phyloP scores from a whole-genome alignment of 75 land plant species.

The Pinus taeda region DNA sequence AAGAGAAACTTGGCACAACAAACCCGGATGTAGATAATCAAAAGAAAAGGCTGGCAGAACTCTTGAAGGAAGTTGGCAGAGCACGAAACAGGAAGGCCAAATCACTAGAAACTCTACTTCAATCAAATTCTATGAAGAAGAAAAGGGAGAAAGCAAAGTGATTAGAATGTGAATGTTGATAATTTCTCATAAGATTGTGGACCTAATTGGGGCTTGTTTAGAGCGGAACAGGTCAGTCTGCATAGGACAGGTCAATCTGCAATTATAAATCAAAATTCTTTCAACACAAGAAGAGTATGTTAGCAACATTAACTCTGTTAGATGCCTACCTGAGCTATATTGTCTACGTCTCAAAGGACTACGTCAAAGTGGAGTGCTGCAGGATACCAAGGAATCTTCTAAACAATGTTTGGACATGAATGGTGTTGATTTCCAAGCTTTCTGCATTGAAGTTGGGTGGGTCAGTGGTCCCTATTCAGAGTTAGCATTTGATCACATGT shows the following conservation, averaged over 20 bases:
- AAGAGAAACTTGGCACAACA: constrained; percentile 79
- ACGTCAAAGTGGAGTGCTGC: background rate
- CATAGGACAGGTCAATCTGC: constrained; percentile 1
- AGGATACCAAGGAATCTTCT: background rate
- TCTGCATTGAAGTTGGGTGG: background rate
- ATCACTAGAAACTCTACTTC: constrained; percentile 60
- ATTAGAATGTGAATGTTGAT: constrained; percentile 2
- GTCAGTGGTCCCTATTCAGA: background rate
- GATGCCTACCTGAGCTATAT: background rate
- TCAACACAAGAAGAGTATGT: constrained; percentile 5
- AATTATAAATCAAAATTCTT: background rate
- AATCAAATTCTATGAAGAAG: constrained; percentile 30
- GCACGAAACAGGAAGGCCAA: constrained; percentile 52
- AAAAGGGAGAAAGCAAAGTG: constrained; percentile 45
- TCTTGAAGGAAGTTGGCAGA: constrained; percentile 72
- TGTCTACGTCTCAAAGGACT: background rate
- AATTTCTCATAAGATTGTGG: background rate
- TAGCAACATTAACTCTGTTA: constrained; percentile 6
- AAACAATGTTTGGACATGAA: background rate
- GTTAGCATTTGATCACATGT: background rate
- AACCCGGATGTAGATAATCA: constrained; percentile 71
- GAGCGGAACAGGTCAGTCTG: constrained; percentile 10
- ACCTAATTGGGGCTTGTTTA: constrained; percentile 1
- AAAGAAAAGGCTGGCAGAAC: constrained; percentile 55
- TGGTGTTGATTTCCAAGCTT: background rate